Conservation (phyloP, 805 yeast genomes). For the Lachancea fermentati region DNA sequence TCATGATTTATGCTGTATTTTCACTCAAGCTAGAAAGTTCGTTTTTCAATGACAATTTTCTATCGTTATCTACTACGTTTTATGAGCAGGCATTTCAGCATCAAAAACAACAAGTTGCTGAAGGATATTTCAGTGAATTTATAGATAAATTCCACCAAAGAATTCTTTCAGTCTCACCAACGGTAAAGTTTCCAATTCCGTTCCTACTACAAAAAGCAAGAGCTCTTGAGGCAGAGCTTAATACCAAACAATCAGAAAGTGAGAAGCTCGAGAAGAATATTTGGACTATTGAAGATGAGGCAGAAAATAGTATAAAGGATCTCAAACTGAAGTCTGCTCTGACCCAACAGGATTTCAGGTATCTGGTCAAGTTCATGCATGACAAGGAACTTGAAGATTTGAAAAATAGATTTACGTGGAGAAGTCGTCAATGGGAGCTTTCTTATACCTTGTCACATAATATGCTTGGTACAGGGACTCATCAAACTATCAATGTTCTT, state of each 20-base stretch:
- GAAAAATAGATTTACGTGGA: conserved; percentile 29
- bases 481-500: conserved; percentile 72
- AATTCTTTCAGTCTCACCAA: conserved; percentile 76
- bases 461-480: conserved; percentile 62
- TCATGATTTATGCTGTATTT: conserved; percentile 72
- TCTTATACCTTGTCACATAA: conserved; percentile 46
- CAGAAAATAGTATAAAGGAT: conserved; percentile 11
- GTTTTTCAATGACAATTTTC: conserved; percentile 63
- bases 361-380: conserved; percentile 30
- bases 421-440: conserved; percentile 63
- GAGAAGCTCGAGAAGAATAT: conserved; percentile 26
- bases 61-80: conserved; percentile 40
- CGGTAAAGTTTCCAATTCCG: conserved; percentile 71
- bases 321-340: conserved; percentile 27
- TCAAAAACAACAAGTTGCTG: conserved; percentile 14
- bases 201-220: conserved; percentile 51
- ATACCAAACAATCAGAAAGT: conserved; percentile 22
- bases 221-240: conserved; percentile 40
- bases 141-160: conserved; percentile 41
- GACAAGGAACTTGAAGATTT: conserved; percentile 30
- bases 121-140: conserved; percentile 36
- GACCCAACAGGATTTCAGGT: conserved; percentile 29
- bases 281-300: conserved; percentile 5
- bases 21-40: conserved; percentile 77
- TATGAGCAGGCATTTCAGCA: conserved; percentile 24